Evolutionary conservation across 345 rosid species (phyloP).

Genomic region (Melaleuca quinquenervia): DNA sequence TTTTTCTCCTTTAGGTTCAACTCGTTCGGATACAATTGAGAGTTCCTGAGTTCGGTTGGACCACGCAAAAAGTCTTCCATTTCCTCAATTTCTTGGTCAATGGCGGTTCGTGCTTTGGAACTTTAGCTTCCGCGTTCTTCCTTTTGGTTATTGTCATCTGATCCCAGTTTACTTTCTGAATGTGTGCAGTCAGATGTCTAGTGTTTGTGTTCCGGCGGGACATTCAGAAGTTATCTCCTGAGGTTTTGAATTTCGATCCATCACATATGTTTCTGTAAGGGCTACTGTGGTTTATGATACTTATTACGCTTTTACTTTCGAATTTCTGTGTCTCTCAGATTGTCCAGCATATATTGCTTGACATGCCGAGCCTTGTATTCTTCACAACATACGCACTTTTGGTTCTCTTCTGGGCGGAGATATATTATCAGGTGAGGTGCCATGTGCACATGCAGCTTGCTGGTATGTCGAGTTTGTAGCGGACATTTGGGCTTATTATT

Average conservation of each 20-base stretch:
- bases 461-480: neutral
- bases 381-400: constrained; percentile 84
- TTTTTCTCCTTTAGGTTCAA: constrained; percentile 44
- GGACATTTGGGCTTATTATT: neutral
- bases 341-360: constrained; percentile 65
- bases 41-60: constrained; percentile 97
- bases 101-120: constrained; percentile 43
- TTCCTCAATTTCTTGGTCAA: constrained; percentile 87
- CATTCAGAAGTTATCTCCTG: constrained; percentile 50
- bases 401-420: constrained; percentile 96
- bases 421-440: constrained; percentile 68
- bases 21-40: constrained; percentile 71
- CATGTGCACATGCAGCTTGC: neutral
- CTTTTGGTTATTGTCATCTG: neutral
- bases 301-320: neutral
- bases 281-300: neutral
- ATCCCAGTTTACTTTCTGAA: neutral
- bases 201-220: constrained; percentile 62
- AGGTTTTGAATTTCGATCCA: constrained; percentile 13
- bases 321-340: constrained; percentile 25
- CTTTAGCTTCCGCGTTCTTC: neutral
- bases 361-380: constrained; percentile 83
- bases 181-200: constrained; percentile 47
- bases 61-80: constrained; percentile 92
- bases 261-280: neutral